Evolutionary conservation across 441 rosid genomes (phyloP).

Genomic region (Croton setiger): DNA sequence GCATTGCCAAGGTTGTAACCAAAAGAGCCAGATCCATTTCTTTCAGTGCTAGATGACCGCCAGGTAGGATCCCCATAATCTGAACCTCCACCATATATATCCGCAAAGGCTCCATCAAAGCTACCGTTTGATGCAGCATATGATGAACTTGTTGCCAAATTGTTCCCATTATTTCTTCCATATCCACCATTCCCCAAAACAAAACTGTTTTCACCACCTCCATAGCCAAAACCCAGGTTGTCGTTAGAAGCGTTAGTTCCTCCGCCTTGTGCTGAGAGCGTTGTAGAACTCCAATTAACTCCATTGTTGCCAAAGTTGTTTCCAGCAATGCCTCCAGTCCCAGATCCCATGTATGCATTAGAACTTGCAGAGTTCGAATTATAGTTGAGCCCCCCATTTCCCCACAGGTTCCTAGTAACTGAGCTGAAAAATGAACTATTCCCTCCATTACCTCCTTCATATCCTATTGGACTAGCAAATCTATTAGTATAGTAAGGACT

Average conservation of each 20-base stretch:
- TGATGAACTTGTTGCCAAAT: constrained; percentile 54
- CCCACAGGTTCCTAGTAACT: constrained; percentile 77
- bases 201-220: constrained; percentile 63
- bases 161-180: constrained; percentile 57
- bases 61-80: constrained; percentile 70
- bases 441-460: constrained; percentile 76
- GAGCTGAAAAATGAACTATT: constrained; percentile 84
- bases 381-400: constrained; percentile 64
- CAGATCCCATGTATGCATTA: constrained; percentile 55
- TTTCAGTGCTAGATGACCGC: constrained; percentile 58
- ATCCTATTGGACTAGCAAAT: constrained; percentile 58
- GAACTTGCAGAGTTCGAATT: constrained; percentile 50
- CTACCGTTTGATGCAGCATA: constrained; percentile 61
- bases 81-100: constrained; percentile 59
- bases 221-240: constrained; percentile 56
- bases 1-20: constrained; percentile 67
- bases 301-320: constrained; percentile 50
- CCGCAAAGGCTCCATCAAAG: constrained; percentile 63
- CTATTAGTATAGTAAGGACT: constrained; percentile 78
- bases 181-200: constrained; percentile 65
- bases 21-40: constrained; percentile 62
- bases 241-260: constrained; percentile 52
- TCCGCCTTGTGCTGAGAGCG: constrained; percentile 51
- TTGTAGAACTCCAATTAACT: constrained; percentile 68
- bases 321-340: constrained; percentile 56